Percentiles rank a stretch among this genome's conserved stretches.
Conservation (phyloP, 129 eudicot genomes). For the Tanacetum coccineum region DNA sequence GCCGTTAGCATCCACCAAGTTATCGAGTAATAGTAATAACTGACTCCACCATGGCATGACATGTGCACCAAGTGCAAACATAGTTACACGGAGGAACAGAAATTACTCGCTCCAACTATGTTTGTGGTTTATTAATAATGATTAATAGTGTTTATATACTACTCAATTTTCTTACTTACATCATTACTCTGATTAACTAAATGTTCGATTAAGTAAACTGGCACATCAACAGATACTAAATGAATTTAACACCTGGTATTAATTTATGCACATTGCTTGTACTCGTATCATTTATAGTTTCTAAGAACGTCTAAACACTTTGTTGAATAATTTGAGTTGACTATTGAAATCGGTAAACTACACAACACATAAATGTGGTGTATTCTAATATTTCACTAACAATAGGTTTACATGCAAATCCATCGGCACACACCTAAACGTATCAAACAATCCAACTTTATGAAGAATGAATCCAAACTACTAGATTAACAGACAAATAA, state of each 20-base stretch:
- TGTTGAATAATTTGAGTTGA: background rate
- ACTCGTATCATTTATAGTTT: background rate
- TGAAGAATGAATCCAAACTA: background rate
- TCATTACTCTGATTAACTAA: no score
- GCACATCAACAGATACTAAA: background rate
- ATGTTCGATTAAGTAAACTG: background rate
- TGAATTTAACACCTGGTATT: background rate
- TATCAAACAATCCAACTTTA: no score
- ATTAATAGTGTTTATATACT: no score
- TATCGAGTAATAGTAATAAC: no score
- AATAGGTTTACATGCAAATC: background rate
- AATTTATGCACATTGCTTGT: background rate
- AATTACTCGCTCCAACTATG: no score
- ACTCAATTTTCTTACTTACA: no score
- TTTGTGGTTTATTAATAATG: no score
- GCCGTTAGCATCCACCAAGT: no score
- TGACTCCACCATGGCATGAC: no score
- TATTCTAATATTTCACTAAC: background rate
- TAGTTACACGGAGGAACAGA: no score
- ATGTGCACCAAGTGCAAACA: no score
- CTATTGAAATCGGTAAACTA: background rate
- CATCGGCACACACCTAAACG: no score
- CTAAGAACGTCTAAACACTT: background rate
- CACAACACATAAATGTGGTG: background rate
- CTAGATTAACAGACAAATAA: background rate